Evolutionary conservation across 2,329 filamentous ascomycete genomes (phyloP), one percentile per base, ranked within the genome.

Genomic region (Cordyceps farinosa): DNA sequence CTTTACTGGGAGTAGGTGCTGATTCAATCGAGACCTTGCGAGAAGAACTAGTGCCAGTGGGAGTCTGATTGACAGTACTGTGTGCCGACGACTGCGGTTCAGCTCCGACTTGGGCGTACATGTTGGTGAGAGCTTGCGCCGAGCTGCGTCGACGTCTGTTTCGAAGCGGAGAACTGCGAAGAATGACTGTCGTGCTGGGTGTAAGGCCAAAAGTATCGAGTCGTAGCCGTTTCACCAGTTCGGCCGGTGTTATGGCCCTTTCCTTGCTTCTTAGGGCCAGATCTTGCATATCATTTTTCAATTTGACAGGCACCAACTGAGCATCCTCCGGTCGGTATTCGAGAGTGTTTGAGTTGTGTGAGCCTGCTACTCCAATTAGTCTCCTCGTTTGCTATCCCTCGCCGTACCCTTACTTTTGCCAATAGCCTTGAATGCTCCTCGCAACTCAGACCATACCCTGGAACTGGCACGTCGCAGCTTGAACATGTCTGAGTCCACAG

Each of bases 361-460:
- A 72, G 11, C 66, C 74, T 75, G 56, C 1, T 2, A n/a, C 38
- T 13, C 11, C 13, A 17, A 22, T 68, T 22, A 66, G 48, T 40
- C 11, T 32, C n/a, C 4, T 32, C 17, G 17, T 5, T 17, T 38
- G 2, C 7, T 3, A 11, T 2, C 8, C 10, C 9, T 10, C 11
- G n/a, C 13, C n/a, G 2, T 36, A n/a, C 9, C 32, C 47, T 32
- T 22, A 65, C 71, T 60, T 63, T 69, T 70, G 27, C 71, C 69
- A 30, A 77, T 71, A 2, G 69, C 73, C 48, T 67, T 73, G 59
- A 77, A 70, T 27, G 72, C 75, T 15, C 69, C 69, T 3, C 73
- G 70, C 30, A 77, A 72, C 42, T 76, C 75, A 7, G 71, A 72
- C 73, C 75, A 75, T 5, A 75, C 73, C 40, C 67, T 72, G 11